phyloP scores from a whole-genome alignment of 169 alveolate species.

The Plasmodium knowlesi region DNA sequence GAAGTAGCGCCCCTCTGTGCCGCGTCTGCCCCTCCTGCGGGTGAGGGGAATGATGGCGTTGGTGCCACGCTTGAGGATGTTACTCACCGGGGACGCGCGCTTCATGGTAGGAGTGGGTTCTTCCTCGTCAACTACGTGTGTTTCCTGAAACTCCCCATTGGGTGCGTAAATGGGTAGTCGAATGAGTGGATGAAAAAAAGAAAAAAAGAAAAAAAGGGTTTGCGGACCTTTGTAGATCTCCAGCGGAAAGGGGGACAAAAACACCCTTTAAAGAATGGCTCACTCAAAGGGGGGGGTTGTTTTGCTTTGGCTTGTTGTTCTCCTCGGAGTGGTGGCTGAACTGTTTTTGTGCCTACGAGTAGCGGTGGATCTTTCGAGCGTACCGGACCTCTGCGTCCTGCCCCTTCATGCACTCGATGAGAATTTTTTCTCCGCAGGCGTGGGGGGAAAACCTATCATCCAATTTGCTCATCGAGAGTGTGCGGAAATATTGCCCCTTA shows the following conservation, averaged over 20 bases:
- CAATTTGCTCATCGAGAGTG: not conserved
- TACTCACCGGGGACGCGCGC: not conserved
- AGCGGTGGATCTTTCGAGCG: not conserved
- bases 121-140: not conserved
- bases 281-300: too few relatives aligned
- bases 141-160: not conserved
- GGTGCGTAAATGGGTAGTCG: not conserved
- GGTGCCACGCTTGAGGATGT: not conserved
- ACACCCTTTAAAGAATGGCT: not conserved
- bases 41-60: not conserved
- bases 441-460: not conserved
- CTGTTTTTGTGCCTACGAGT: not conserved
- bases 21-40: not conserved
- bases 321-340: not conserved
- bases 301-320: not conserved
- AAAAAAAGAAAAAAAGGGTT: too few relatives aligned
- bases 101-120: not conserved
- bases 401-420: not conserved
- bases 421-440: not conserved
- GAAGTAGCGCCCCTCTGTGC: not conserved
- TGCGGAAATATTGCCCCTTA: not conserved
- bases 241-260: not conserved
- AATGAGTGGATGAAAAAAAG: not conserved
- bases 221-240: not conserved
- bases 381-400: not conserved